Evolutionary conservation across 1,284 basidiomycete genomes (phyloP).

Genomic region (Waitea zeae): DNA sequence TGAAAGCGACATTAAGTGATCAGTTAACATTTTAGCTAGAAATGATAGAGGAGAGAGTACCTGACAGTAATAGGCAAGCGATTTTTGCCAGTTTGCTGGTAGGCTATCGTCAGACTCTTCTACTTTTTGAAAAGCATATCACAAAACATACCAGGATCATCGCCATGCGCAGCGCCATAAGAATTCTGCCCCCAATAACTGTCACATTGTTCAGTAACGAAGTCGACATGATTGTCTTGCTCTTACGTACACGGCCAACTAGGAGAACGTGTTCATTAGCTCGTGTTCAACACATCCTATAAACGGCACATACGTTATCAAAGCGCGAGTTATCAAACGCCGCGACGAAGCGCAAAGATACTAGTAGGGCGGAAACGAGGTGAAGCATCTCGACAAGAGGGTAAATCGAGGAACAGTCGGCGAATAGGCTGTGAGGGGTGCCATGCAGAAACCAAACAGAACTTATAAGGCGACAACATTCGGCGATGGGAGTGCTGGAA

Average conservation of each 20-base stretch:
- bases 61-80: constrained; percentile 37
- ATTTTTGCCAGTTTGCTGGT: background rate
- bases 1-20: constrained; percentile 10
- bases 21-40: constrained; percentile 2
- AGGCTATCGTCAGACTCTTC: constrained; percentile 15
- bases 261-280: background rate
- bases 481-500: too few relatives aligned
- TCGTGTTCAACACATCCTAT: background rate
- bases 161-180: constrained; percentile 32
- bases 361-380: too few relatives aligned
- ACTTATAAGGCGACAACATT: too few relatives aligned
- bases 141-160: constrained; percentile 31
- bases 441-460: too few relatives aligned
- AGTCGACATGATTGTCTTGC: constrained; percentile 1
- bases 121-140: constrained; percentile 9
- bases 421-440: too few relatives aligned
- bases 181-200: constrained; percentile 58
- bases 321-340: constrained; percentile 37
- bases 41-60: constrained; percentile 16
- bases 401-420: too few relatives aligned
- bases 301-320: constrained; percentile 32
- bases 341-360: too few relatives aligned
- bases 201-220: constrained; percentile 4
- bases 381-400: too few relatives aligned
- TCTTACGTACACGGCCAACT: constrained; percentile 32